phyloP scores from a whole-genome alignment of 257 asterid genomes.

The Przewalskia tangutica region DNA sequence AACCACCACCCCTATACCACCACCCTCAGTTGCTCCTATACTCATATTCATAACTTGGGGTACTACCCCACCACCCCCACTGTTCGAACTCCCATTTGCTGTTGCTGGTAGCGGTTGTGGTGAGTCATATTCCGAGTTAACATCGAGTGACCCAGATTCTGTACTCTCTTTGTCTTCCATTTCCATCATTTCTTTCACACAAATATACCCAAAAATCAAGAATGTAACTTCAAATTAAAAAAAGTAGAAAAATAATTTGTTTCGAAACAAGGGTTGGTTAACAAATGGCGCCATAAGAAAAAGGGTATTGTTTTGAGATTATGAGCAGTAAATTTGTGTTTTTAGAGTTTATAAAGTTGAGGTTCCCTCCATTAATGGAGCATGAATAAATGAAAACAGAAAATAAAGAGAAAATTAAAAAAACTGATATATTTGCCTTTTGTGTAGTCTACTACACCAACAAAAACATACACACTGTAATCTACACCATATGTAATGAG shows the following conservation, averaged over 20 bases:
- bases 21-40: constrained; percentile 5
- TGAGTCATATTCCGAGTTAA: constrained; percentile 42
- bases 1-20: constrained; percentile 13
- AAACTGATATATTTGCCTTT: constrained; percentile 24
- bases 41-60: constrained; percentile 30
- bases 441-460: constrained; percentile 11
- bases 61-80: constrained; percentile 19
- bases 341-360: constrained; percentile 32
- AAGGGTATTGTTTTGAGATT: constrained; percentile 6
- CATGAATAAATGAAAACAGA: constrained; percentile 7
- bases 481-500: no score
- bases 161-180: constrained; percentile 61
- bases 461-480: no score
- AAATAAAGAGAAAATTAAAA: constrained; percentile 1
- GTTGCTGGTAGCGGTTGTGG: constrained; percentile 28
- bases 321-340: not conserved
- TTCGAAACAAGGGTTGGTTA: constrained; percentile 26
- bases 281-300: constrained; percentile 58
- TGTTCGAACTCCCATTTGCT: constrained; percentile 2
- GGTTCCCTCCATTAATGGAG: constrained; percentile 66
- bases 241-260: not conserved
- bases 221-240: not conserved
- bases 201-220: not conserved
- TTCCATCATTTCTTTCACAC: constrained; percentile 23
- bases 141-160: constrained; percentile 55